Evolutionary conservation across 2,329 filamentous ascomycete genomes (phyloP), one percentile per base, ranked within the genome.

Genomic region (Gremmenia infestans): DNA sequence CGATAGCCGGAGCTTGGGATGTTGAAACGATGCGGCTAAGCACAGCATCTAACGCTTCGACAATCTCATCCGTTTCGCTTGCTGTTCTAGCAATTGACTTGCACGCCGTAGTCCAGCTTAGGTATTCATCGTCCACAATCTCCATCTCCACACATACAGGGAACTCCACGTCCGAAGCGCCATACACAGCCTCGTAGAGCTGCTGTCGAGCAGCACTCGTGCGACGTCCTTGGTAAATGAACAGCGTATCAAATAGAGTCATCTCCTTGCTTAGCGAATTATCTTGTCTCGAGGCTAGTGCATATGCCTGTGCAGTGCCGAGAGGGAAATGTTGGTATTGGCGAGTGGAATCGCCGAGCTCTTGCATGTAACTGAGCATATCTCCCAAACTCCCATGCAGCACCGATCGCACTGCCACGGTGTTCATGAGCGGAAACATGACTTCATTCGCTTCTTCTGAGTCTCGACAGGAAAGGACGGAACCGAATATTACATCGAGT

Each of bases 361-460:
- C 80, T 66, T 96, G 91, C 61, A 91, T 78, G 65, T 92, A 88
- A 12, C 75, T 77, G 28, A 96, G 72, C 72, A 95, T 85, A 0
- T 85, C 79, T 0, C 70, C 61, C 0, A 81, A 73, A 0, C 78
- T 83, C 1, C 89, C 89, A 63, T 94, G 88, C 2, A 96, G 69
- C 2, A 92, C 78, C 1, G 81, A 81, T 11, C 91, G 80, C 7
- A 96, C 77, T 0, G 87, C 82, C 0, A 96, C 85, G 0, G 92
- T 96, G 67, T 96, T 97, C 89, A 97, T 96, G 0, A 88, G 90
- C 0, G 92, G 93, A 65, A 96, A 97, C 67, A 92, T 78, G 12
- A 93, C 72, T 25, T 81, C 71, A 45, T 88, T 81, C 0, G 83
- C 81, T 15, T 81, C 79, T 47, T 88, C 85, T 9, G 83, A 84